These are phyloP conservation scores for Xerocomus brunneocitrinus DNA, from an alignment of 768 basidiomycete genomes.

Conservation along the genomic window DNA sequence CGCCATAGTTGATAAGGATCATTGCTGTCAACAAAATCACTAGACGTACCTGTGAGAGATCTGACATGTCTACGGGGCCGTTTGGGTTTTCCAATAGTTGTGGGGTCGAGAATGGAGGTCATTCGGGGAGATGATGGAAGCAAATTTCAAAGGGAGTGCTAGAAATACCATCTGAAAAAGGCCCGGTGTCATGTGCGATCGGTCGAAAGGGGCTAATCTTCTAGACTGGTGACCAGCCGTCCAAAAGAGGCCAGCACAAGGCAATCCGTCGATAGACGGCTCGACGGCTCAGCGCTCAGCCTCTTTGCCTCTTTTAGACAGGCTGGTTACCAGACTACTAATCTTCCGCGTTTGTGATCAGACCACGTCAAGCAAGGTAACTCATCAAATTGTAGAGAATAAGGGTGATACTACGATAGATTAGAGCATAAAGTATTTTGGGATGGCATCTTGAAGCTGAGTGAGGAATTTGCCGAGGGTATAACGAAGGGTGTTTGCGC, in stretches of 20 bases:
- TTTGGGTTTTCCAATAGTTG: conserved; percentile 55
- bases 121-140: conserved; percentile 30
- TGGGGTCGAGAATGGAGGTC: conserved; percentile 64
- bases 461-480: not conserved
- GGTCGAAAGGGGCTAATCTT: not conserved
- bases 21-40: not conserved
- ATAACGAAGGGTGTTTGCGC: not conserved
- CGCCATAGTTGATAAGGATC: not conserved
- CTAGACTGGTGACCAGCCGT: too few relatives aligned
- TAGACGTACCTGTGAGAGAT: conserved; percentile 52
- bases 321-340: too few relatives aligned
- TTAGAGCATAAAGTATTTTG: conserved; percentile 5
- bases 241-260: too few relatives aligned
- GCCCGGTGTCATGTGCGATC: not conserved
- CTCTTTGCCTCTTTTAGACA: too few relatives aligned
- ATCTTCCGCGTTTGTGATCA: not conserved
- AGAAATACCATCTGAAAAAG: not conserved
- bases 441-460: conserved; percentile 8
- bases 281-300: too few relatives aligned
- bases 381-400: not conserved
- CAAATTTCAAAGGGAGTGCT: not conserved
- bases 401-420: not conserved
- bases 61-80: conserved; percentile 61
- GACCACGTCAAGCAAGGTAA: too few relatives aligned
- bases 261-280: too few relatives aligned